Evolutionary conservation across 768 basidiomycete species (phyloP), one percentile per base, ranked within the genome.

Genomic region (Kwoniella europaea): DNA sequence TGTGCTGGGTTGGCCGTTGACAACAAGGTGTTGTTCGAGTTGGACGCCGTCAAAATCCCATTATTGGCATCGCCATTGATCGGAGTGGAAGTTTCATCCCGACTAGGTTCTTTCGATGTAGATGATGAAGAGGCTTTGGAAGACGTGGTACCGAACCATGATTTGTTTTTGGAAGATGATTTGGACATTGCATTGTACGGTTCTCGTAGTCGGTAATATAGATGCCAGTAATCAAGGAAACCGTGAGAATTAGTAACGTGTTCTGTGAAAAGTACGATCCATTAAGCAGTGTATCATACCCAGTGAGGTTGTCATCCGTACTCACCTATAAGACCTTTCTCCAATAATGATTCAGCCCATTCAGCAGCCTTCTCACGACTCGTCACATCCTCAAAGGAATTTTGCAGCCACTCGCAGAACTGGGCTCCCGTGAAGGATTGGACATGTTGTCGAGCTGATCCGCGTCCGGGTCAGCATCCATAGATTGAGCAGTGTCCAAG

Each of bases 371-470:
- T 91, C 29, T 90, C 89, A 63, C 92, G 86, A 16, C 91, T 91
- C 1, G 91, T 90, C 7, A 97, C 89, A 79, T 98, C 95, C 41
- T 90, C 88, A 78, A 94, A 98, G 82, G 94, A 92, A 42, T 92
- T 88, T n/a, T 92, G 88, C 20, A 97, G 85, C 95, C 95, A 98
- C 1, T 90, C 91, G 24, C 94, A 91, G 74, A 98, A 89, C 53
- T 94, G 92, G 72, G 89, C 90, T 1, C 95, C 95, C 10, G 90
- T 92, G 82, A 98, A 98, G 4, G 91, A 90, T 72, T 94, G 91
- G 3, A 88, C 87, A 78, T 93, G 92, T 60, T 70, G 68, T 70
- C 68, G 54, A 18, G 68, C 67, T 68, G 24, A 18, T 18, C 9
- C 20, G 3, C 27, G 22, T 72, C 27, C 27, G 27, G 27, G 27